A percentile compares a stretch with the other conserved stretches of the same genome.
These are phyloP conservation scores for Chloris gayana DNA, from an alignment of 176 grass and related monocot species.

Conservation along the genomic window DNA sequence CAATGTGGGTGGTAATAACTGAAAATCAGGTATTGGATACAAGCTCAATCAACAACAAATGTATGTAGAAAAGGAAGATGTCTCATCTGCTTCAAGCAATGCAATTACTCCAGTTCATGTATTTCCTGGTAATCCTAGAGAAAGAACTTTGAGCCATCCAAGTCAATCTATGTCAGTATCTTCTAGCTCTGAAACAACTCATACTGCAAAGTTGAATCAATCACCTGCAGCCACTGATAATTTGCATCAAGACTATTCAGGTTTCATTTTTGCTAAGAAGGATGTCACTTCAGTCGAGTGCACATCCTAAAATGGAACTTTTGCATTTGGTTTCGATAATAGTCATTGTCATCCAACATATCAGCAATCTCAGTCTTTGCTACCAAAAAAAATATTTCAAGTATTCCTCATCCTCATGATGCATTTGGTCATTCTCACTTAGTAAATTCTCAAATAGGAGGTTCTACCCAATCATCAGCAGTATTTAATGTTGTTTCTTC, in stretches of 20 bases:
- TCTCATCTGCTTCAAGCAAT: conserved; percentile 34
- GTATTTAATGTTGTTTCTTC: conserved; percentile 32
- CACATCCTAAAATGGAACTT: conserved; percentile 19
- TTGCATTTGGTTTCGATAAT: conserved; percentile 39
- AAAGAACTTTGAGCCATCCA: conserved; percentile 22
- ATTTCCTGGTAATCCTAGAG: conserved; percentile 30
- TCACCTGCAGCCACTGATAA: not conserved
- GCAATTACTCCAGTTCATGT: conserved; percentile 30
- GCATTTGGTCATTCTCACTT: conserved; percentile 33
- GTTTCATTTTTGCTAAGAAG: conserved; percentile 45
- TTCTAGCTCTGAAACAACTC: conserved; percentile 43
- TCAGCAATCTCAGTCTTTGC: conserved; percentile 42
- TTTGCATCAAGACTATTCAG: conserved; percentile 36
- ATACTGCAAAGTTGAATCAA: conserved; percentile 23
- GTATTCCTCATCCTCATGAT: conserved; percentile 32
- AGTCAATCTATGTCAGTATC: conserved; percentile 31
- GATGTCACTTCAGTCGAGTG: conserved; percentile 21
- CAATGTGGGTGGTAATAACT: conserved; percentile 44
- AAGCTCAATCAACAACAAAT: conserved; percentile 41
- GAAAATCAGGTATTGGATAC: conserved; percentile 39
- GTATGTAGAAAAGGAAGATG: conserved; percentile 26
- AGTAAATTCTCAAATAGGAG: conserved; percentile 38
- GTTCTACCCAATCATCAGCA: conserved; percentile 12
- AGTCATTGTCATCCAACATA: conserved; percentile 33
- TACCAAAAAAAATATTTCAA: conserved; percentile 43